Conservation (phyloP, 805 yeast genomes). For the Ogataea nakhonphanomensis region DNA sequence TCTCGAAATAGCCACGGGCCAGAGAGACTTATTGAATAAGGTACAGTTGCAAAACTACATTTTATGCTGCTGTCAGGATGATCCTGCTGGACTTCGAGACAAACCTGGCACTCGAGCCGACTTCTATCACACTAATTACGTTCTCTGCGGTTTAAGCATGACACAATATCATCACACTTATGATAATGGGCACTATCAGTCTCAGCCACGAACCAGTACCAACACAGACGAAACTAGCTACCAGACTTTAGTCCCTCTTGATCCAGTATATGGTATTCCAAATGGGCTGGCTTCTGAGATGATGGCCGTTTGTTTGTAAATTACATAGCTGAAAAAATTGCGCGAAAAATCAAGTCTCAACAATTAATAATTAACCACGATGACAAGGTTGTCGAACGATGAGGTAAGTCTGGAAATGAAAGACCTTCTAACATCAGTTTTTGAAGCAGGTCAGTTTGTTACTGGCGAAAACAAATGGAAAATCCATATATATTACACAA, state of each 20-base stretch:
- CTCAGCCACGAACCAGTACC: conserved; percentile 17
- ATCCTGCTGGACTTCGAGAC: conserved; percentile 65
- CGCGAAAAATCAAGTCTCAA: conserved; percentile 5
- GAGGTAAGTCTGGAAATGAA: conserved; percentile 22
- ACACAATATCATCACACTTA: conserved; percentile 44
- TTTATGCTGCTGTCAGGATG: conserved; percentile 70
- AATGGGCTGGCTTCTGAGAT: conserved; percentile 27
- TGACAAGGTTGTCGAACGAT: conserved; percentile 22
- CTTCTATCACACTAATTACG: conserved; percentile 88
- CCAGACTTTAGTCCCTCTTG: conserved; percentile 30
- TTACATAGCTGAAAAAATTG: conserved; percentile 1
- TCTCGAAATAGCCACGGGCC: conserved; percentile 48
- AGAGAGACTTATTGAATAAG: conserved; percentile 43
- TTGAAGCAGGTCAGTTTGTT: conserved; percentile 21
- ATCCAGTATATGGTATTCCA: conserved; percentile 63
- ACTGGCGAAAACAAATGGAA: conserved; percentile 22
- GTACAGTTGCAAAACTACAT: conserved; percentile 62
- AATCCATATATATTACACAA: conserved; percentile 57
- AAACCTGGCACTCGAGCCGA: conserved; percentile 83
- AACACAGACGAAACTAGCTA: conserved; percentile 5
- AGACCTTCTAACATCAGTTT: conserved; percentile 23
- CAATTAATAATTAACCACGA: conserved; percentile 2
- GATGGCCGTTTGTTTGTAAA: conserved; percentile 6
- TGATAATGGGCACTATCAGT: conserved; percentile 28
- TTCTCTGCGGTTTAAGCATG: conserved; percentile 67